Base-by-base conservation (phyloP, 495 filamentous ascomycete species). In the Daldinia decipiens region DNA sequence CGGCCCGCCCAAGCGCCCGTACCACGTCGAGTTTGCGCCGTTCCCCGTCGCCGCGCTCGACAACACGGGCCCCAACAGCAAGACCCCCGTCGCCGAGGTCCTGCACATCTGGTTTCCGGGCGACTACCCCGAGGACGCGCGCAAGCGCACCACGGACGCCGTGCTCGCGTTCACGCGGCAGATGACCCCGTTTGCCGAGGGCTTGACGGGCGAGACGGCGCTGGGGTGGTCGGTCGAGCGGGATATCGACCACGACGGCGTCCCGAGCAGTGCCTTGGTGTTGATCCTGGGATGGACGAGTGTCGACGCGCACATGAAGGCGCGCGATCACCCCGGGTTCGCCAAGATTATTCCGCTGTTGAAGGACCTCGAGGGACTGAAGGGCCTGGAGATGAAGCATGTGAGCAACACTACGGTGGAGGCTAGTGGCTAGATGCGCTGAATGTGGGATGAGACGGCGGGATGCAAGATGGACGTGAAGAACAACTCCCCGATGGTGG, bases 211-310 rank as follows among this genome's bases (percentile, higher is more conserved):
- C 67, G 71, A 76, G 65, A 71, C 62, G 39, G 81, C 77, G 59
- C 72, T 58, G 63, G 86, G 77, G 5, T 87, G 78, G 80, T 67
- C 78, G 2, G 78, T 82, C 70, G 85, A 82, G 32, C 75, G 79
- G 40, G 76, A 83, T 9, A 81, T 85, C 12, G 68, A 78, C 38
- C 82, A 78, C 0, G 78, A 82, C 59, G 81, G 76, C 65, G 82
- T 78, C 24, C 75, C 79, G 68, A 80, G 80, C 21, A 79, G 79
- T 38, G 70, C 79, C 53, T 73, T 79, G 45, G 67, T 87, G 0
- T 62, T 83, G 32, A 77, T 65, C 15, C 43, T 86, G 29, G 88
- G 87, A 3, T 91, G 88, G 87, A 79, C 82, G 21, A 86, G 79
- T 65, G 75, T 84, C 9, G 86, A 89, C 38, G 79, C 77, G 62